Evolutionary conservation across 2,329 filamentous ascomycete species (phyloP), one percentile per base, ranked within the genome.

Genomic region (Aureobasidium lini): DNA sequence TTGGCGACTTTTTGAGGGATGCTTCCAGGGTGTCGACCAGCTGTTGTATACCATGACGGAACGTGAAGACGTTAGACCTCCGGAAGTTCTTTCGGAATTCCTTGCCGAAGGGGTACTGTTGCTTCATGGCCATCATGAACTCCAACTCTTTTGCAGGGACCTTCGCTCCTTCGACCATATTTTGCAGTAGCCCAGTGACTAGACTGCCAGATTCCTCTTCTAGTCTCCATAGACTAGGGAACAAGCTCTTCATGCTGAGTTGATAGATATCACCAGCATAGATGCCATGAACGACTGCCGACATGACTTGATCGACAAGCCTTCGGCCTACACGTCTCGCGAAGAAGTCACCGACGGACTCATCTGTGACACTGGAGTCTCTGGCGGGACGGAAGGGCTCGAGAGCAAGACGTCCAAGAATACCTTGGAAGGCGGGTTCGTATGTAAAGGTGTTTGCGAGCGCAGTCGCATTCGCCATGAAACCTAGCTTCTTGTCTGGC

Each of bases 181-280:
- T 60, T 48, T 65, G 66, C 4, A 73, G 65, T 57, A 69, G 47
- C 11, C 70, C 68, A 2, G 63, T 62, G 8, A 71, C 50, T 13
- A 81, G 62, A 40, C 73, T 71, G 9, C 76, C 77, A 44, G 71
- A 69, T n/a, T 68, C 61, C 6, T 64, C 69, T 62, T 86, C 82
- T 59, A 80, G 73, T n/a, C 79, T 63, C 68, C 77, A 78, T 0
- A 76, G 60, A 29, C 72, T 65, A 9, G 86, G 74, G 40, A 87
- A 69, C 42, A 88, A 76, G 53, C 83, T 84, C 65, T 84, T 84
- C 49, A 84, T 84, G 72, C 91, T 96, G 53, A 97, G 77, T 69
- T 87, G 81, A 70, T 89, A 84, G 49, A 95, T 84, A 72, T 96
- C 89, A 5, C 94, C 94, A 23, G 92, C 94, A 72, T 95, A 96